Conservation (phyloP, 75 land plant species). For the Sequoiadendron giganteum region DNA sequence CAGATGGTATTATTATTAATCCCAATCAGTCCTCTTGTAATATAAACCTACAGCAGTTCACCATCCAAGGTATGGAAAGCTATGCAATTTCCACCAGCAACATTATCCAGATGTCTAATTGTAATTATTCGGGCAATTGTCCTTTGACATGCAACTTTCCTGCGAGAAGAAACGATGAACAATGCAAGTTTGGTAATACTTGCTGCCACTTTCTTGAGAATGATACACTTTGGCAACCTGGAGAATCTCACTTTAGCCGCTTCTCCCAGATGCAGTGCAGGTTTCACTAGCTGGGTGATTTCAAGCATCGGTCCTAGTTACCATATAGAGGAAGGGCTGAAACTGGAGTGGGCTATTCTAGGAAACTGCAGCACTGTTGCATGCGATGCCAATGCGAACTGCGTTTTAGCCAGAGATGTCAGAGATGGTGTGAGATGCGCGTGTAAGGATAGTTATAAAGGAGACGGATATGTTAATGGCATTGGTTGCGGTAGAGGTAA, state of each 20-base stretch:
- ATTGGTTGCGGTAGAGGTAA: slow-evolving; percentile 45
- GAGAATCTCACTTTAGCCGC: too few relatives aligned
- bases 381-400: background rate
- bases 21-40: too few relatives aligned
- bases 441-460: slow-evolving; percentile 41
- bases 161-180: too few relatives aligned
- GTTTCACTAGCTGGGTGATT: slow-evolving; percentile 6
- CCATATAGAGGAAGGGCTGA: background rate
- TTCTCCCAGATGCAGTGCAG: background rate
- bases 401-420: background rate
- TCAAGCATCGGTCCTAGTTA: too few relatives aligned
- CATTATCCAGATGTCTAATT: background rate
- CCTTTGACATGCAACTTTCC: too few relatives aligned
- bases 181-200: background rate
- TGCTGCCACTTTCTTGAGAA: background rate
- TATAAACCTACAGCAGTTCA: too few relatives aligned
- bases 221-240: too few relatives aligned
- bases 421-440: slow-evolving; percentile 21
- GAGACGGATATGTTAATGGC: slow-evolving; percentile 16
- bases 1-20: too few relatives aligned
- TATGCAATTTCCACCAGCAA: background rate
- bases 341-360: slow-evolving; percentile 5
- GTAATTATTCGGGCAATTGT: background rate
- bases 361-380: background rate
- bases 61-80: too few relatives aligned